Conservation (phyloP, 108 stramenopile species). For the Fragilaria crotonensis region DNA sequence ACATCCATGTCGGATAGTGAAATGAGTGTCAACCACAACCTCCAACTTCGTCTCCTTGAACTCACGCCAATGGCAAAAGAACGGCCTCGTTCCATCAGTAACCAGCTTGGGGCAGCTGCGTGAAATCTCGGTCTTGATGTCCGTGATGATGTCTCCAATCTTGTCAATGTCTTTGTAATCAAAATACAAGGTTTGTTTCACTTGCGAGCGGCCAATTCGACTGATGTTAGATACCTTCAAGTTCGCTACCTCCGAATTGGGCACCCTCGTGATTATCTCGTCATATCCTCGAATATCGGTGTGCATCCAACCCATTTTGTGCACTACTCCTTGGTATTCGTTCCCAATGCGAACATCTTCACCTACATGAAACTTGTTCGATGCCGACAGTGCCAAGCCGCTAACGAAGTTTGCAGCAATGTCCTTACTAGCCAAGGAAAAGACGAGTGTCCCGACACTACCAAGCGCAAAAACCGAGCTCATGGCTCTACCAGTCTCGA, state of each 20-base stretch:
- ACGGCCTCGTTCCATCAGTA: constrained; percentile 53
- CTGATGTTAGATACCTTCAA: constrained; percentile 49
- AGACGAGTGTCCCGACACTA: constrained; percentile 38
- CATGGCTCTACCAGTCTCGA: constrained; percentile 41
- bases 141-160: constrained; percentile 35
- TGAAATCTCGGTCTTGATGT: constrained; percentile 52
- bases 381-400: constrained; percentile 47
- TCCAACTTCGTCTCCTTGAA: constrained; percentile 39
- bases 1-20: constrained; percentile 30
- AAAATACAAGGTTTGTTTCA: constrained; percentile 48
- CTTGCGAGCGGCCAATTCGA: constrained; percentile 41
- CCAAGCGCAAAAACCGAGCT: constrained; percentile 49
- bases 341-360: constrained; percentile 53
- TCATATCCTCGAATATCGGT: constrained; percentile 25
- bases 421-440: constrained; percentile 30
- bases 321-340: constrained; percentile 39
- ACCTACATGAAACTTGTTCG: constrained; percentile 44
- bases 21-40: constrained; percentile 55
- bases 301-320: constrained; percentile 40
- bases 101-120: constrained; percentile 43
- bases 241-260: constrained; percentile 43
- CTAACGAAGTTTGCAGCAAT: constrained; percentile 26
- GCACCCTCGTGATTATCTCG: constrained; percentile 46
- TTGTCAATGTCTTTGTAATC: constrained; percentile 39
- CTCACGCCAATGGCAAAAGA: constrained; percentile 40